Base-by-base conservation (phyloP, 2,329 filamentous ascomycete species). In the Cordyceps cicadae region DNA sequence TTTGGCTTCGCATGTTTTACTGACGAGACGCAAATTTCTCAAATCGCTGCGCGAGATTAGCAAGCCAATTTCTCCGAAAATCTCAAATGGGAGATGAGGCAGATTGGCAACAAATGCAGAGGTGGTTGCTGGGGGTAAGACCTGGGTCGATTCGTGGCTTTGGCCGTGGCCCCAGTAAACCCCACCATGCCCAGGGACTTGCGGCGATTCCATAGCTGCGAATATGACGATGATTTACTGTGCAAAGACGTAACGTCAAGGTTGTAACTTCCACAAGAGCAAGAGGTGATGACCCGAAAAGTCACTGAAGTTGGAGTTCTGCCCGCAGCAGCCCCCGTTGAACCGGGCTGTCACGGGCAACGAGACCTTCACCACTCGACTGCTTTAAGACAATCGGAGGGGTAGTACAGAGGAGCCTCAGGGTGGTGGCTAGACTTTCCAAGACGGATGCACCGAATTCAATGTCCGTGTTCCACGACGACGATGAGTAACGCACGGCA, bases 1-100 rank as follows among this genome's bases (percentile, higher is more conserved):
- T 62, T 81, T 82, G 14, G 69, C 64, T 62, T 87, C 83, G 29
- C 76, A 83, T 60, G 86, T 83, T 43, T 37, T 76, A 66, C 78
- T 83, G 3, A 87, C 85, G 4, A 88, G 74, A 5, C 87, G 82
- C 70, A 89, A 77, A 34, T 73, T 77, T 69, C 84, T 82, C 55
- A 88, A 75, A 63, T 86, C 82, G 39, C 79, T 75, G 5, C 82
- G 80, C 9, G 81, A 77, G 6, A 89, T 76, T 67, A 82, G 72
- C 1, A 72, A 67, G 7, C 79, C 78, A 59, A 89, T 83, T 57
- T 79, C 66, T 55, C 81, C 77, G 67, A 86, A 87, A 2, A 89
- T 74, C 66, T 89, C 87, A 6, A 83, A 75, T 0, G 87, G 86
- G 1, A 62, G 53, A n/a, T 24, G 6, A 3, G 39, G 26, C 11